Evolutionary conservation across 768 basidiomycete species (phyloP), one percentile per base, ranked within the genome.

Genomic region (Calocybe cyanea): DNA sequence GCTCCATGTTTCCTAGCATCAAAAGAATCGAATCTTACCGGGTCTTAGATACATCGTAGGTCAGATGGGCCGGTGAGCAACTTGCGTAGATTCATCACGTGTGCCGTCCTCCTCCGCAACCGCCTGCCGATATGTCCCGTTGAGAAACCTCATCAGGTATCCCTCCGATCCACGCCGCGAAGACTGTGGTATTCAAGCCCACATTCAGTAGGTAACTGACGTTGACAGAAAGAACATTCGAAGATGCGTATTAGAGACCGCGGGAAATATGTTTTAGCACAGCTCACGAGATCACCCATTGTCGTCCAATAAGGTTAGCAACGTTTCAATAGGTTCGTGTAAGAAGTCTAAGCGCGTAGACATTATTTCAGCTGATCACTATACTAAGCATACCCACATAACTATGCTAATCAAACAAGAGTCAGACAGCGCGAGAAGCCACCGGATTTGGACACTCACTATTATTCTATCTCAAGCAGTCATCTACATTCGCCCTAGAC

Each of bases 401-500:
- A n/a, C n/a, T n/a, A 38, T 41, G 38, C 49, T 51, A 24, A 14
- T 13, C 15, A 41, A 38, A 2, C 20, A 8, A 11, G 13, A 30
- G 41, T 51, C 32, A 46, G 37, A 41, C 38, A 39, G 21, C 14
- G 36, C 30, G 15, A 28, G 15, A 38, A 21, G 37, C 6, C 8
- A 15, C 8, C 1, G 34, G 4, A 8, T 23, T 19, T 18, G 14
- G 11, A 24, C 13, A 47, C 38, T 49, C 19, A 51, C 48, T 54
- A 49, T 6, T 28, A 28, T 35, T 39, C 37, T 48, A 50, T 41
- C 8, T 42, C 36, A 36, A 40, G 14, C 14, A 41, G 36, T 33
- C 13, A 23, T 38, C 49, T 41, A 44, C 37, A 17, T 20, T 46
- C 46, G 48, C 34, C 63, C 58, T 46, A 60, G 47, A 52, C 59